These are phyloP conservation scores for Pseudogymnoascus sp. DNA, from an alignment of 2,329 filamentous ascomycete genomes.

Conservation along the genomic window DNA sequence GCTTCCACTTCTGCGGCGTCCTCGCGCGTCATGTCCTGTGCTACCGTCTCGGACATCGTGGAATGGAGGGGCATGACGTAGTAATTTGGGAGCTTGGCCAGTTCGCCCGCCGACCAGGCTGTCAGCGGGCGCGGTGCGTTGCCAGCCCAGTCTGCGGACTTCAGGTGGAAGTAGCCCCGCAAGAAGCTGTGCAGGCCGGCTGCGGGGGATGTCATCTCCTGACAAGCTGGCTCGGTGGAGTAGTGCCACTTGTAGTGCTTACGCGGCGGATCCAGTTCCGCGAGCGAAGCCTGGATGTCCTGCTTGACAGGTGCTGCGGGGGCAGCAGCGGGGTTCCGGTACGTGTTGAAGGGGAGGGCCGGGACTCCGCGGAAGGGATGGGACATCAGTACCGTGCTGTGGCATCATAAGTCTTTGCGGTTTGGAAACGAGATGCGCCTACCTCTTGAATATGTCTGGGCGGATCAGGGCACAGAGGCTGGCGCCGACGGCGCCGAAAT, in stretches of 20 bases:
- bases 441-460: slow-evolving; percentile 54
- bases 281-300: slow-evolving; percentile 50
- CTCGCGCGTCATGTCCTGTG: slow-evolving; percentile 45
- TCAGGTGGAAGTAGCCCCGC: slow-evolving; percentile 60
- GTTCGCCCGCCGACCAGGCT: slow-evolving; percentile 47
- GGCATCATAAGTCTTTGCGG: not conserved
- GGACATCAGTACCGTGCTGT: slow-evolving; percentile 50
- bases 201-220: slow-evolving; percentile 38
- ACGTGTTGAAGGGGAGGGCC: slow-evolving; percentile 38
- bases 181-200: slow-evolving; percentile 52
- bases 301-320: slow-evolving; percentile 16
- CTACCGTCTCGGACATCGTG: slow-evolving; percentile 52
- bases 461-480: slow-evolving; percentile 52
- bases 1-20: slow-evolving; percentile 35
- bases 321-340: slow-evolving; percentile 23
- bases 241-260: slow-evolving; percentile 68
- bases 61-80: slow-evolving; percentile 55
- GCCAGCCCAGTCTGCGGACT: slow-evolving; percentile 49
- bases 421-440: not conserved
- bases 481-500: slow-evolving; percentile 56
- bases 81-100: slow-evolving; percentile 56
- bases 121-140: slow-evolving; percentile 46
- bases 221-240: slow-evolving; percentile 38
- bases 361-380: slow-evolving; percentile 53
- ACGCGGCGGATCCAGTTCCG: slow-evolving; percentile 41